phyloP scores from a whole-genome alignment of 306 rosid species.

The Vigna angularis region DNA sequence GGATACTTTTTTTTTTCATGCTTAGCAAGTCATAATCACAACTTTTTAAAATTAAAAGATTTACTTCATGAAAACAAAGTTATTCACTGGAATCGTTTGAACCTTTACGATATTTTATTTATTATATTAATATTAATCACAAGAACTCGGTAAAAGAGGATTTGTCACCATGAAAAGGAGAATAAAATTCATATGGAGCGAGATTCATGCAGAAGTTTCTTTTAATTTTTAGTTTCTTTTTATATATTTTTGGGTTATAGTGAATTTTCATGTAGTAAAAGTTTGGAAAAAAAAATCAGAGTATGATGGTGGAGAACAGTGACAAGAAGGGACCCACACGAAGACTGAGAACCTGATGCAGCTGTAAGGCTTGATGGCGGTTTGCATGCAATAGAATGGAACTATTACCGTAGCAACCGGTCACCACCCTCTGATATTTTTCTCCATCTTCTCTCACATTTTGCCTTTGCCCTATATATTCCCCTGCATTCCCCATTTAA shows the following conservation, averaged over 20 bases:
- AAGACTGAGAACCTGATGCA: constrained; percentile 21
- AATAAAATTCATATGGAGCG: neutral
- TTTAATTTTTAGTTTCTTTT: neutral
- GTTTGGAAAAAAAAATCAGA: neutral
- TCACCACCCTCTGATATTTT: constrained; percentile 41
- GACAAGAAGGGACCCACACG: neutral
- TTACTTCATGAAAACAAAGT: neutral
- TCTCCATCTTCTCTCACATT: neutral
- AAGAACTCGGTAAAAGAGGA: too few relatives aligned
- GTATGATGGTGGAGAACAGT: neutral
- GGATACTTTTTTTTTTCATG: neutral
- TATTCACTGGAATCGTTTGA: neutral
- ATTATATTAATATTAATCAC: too few relatives aligned
- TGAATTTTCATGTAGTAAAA: neutral
- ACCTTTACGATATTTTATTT: neutral
- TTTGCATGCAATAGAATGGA: neutral
- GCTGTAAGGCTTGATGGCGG: constrained; percentile 40
- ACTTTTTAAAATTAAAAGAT: neutral
- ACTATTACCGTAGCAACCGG: constrained; percentile 42
- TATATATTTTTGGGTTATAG: neutral
- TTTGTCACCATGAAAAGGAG: neutral
- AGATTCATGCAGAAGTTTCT: neutral
- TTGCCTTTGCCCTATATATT: constrained; percentile 30
- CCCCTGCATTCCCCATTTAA: neutral
- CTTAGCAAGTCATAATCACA: neutral